Conservation (phyloP, 1,284 basidiomycete species). For the Sanghuangporus sanghuang region DNA sequence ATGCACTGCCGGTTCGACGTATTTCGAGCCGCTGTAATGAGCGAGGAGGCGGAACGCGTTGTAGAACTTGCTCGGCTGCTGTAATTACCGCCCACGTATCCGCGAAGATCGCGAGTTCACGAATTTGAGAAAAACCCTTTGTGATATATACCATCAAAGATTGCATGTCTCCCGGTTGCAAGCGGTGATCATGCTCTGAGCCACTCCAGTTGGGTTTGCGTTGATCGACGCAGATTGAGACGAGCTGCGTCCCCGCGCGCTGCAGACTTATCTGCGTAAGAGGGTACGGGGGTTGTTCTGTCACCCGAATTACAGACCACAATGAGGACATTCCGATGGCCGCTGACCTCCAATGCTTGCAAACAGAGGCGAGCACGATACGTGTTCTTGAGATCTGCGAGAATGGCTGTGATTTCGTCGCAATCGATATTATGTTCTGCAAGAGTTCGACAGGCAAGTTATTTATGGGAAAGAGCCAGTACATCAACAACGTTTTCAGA, state of each 20-base stretch:
- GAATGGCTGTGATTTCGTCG: slow-evolving; percentile 41
- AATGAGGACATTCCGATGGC: slow-evolving; percentile 44
- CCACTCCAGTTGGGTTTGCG: slow-evolving; percentile 13
- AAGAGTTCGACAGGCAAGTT: slow-evolving; percentile 61
- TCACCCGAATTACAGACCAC: slow-evolving; percentile 59
- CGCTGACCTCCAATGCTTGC: slow-evolving; percentile 46
- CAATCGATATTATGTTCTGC: slow-evolving; percentile 52
- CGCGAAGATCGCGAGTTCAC: slow-evolving; percentile 49
- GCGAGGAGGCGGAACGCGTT: slow-evolving; percentile 31
- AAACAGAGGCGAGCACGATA: slow-evolving; percentile 50
- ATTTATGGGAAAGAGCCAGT: slow-evolving; percentile 49
- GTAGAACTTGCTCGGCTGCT: slow-evolving; percentile 42
- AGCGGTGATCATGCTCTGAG: slow-evolving; percentile 23
- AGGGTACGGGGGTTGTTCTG: slow-evolving; percentile 41
- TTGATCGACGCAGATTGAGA: slow-evolving; percentile 10
- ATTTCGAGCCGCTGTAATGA: slow-evolving; percentile 54
- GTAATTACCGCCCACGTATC: slow-evolving; percentile 46
- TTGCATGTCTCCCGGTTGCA: slow-evolving; percentile 39
- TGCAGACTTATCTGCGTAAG: slow-evolving; percentile 49
- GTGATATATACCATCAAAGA: slow-evolving; percentile 42
- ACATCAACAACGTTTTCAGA: slow-evolving; percentile 31
- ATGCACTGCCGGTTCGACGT: slow-evolving; percentile 44
- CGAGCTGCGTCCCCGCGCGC: slow-evolving; percentile 40
- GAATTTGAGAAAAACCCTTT: slow-evolving; percentile 44
- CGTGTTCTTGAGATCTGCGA: slow-evolving; percentile 35